phyloP scores from a whole-genome alignment of 2,329 filamentous ascomycete genomes.

The Xylariaceae sp. region DNA sequence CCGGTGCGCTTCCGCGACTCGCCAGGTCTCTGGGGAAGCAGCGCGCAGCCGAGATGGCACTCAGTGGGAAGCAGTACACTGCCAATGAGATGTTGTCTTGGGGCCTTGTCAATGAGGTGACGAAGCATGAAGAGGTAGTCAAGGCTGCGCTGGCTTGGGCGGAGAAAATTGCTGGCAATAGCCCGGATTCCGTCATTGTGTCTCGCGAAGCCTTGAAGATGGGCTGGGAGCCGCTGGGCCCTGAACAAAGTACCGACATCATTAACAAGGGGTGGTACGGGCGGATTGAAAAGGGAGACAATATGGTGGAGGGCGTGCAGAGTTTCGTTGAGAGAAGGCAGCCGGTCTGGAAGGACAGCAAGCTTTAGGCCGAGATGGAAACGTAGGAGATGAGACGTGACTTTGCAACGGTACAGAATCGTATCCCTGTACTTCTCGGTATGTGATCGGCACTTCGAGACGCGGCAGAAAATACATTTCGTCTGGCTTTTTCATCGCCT shows the following conservation, averaged over 20 bases:
- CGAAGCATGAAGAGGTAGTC: constrained; percentile 44
- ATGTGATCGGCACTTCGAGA: too few relatives aligned
- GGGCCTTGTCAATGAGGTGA: constrained; percentile 68
- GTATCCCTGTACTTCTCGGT: too few relatives aligned
- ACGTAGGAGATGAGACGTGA: too few relatives aligned
- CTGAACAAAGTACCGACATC: constrained; percentile 57
- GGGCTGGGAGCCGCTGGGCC: constrained; percentile 67
- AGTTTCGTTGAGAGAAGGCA: constrained; percentile 75
- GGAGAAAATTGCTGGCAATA: constrained; percentile 57
- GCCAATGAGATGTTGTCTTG: constrained; percentile 59
- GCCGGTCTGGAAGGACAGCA: constrained; percentile 63
- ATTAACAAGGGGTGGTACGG: constrained; percentile 56
- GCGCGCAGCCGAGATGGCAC: constrained; percentile 66
- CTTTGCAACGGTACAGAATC: too few relatives aligned
- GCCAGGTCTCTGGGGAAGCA: constrained; percentile 63
- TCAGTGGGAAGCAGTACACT: constrained; percentile 57
- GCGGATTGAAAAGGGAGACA: constrained; percentile 61
- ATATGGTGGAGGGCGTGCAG: constrained; percentile 68
- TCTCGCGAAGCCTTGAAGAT: constrained; percentile 66
- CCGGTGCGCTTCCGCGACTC: constrained; percentile 66
- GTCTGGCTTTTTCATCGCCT: too few relatives aligned
- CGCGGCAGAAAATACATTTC: too few relatives aligned
- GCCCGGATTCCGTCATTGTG: constrained; percentile 74
- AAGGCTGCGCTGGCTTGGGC: constrained; percentile 60
- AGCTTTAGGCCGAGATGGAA: constrained; percentile 38